Conservation (phyloP, 1,139 yeast species). For the Pichia sp. region DNA sequence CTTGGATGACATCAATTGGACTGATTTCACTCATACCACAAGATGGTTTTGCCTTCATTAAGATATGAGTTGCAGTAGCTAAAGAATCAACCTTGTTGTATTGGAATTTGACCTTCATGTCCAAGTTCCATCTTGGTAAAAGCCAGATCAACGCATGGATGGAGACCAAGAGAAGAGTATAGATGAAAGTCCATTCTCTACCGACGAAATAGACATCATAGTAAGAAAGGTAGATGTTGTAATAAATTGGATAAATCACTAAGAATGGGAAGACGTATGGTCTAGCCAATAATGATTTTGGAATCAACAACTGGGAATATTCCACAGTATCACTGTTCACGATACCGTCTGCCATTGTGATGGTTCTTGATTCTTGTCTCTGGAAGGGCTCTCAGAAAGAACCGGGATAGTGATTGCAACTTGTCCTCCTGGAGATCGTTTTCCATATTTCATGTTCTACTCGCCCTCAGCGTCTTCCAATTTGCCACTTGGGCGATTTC, state of each 20-base stretch:
- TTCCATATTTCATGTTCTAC: no score
- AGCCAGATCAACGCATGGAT: slow-evolving; percentile 76
- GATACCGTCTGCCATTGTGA: slow-evolving; percentile 25
- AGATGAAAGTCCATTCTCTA: slow-evolving; percentile 81
- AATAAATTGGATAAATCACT: slow-evolving; percentile 73
- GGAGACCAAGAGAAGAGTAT: slow-evolving; percentile 69
- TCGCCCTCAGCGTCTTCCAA: no score
- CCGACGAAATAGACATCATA: slow-evolving; percentile 86
- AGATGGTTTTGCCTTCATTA: slow-evolving; percentile 81
- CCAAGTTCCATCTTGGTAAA: slow-evolving; percentile 94
- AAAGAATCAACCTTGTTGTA: slow-evolving; percentile 43
- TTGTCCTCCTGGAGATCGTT: no score
- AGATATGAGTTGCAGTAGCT: slow-evolving; percentile 65
- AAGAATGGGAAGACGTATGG: slow-evolving; percentile 89
- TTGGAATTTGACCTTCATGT: slow-evolving; percentile 69
- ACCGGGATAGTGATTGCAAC: no score
- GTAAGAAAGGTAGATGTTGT: slow-evolving; percentile 60
- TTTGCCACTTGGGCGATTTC: no score
- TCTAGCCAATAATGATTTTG: slow-evolving; percentile 56
- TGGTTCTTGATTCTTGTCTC: no score
- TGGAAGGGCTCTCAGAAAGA: no score
- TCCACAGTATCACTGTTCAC: slow-evolving; percentile 60
- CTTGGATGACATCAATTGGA: slow-evolving; percentile 54
- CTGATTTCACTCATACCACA: slow-evolving; percentile 86
- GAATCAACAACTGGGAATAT: slow-evolving; percentile 70